Percentiles rank a stretch among this genome's conserved stretches.
phyloP scores from a whole-genome alignment of 2,329 filamentous ascomycete species.

The Aspergillus luchuensis region DNA sequence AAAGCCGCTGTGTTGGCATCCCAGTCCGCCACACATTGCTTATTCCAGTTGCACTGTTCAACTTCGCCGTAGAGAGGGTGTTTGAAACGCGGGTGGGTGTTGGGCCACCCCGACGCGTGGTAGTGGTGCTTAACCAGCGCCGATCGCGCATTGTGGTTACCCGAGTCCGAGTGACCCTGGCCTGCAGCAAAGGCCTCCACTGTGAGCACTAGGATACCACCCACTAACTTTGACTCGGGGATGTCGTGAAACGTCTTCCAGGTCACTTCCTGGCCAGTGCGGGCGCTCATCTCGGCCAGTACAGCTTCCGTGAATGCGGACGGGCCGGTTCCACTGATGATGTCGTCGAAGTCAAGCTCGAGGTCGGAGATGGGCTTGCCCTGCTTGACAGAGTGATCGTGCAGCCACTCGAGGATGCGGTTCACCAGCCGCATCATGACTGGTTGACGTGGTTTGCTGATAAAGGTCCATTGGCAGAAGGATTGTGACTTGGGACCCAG shows the following conservation, averaged over 20 bases:
- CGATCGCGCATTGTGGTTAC: slow-evolving; percentile 66
- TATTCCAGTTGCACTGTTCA: slow-evolving; percentile 19
- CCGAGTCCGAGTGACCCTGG: slow-evolving; percentile 72
- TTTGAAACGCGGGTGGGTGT: slow-evolving; percentile 14
- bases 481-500: slow-evolving; percentile 68
- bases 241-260: slow-evolving; percentile 69
- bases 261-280: slow-evolving; percentile 50
- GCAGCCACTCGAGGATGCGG: slow-evolving; percentile 68
- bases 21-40: slow-evolving; percentile 16
- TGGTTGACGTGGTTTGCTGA: slow-evolving; percentile 66
- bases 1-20: slow-evolving; percentile 16
- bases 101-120: slow-evolving; percentile 70
- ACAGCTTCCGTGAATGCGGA: slow-evolving; percentile 70
- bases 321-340: slow-evolving; percentile 72
- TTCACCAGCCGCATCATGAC: slow-evolving; percentile 70
- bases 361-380: slow-evolving; percentile 61
- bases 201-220: slow-evolving; percentile 66
- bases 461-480: slow-evolving; percentile 76
- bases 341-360: slow-evolving; percentile 70
- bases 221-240: slow-evolving; percentile 65
- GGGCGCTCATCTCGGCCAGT: slow-evolving; percentile 62
- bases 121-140: slow-evolving; percentile 75
- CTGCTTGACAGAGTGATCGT: slow-evolving; percentile 61
- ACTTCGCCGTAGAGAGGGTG: slow-evolving; percentile 18
- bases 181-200: slow-evolving; percentile 73